Evolutionary conservation across 441 rosid species (phyloP).

Genomic region (Croton setiger): DNA sequence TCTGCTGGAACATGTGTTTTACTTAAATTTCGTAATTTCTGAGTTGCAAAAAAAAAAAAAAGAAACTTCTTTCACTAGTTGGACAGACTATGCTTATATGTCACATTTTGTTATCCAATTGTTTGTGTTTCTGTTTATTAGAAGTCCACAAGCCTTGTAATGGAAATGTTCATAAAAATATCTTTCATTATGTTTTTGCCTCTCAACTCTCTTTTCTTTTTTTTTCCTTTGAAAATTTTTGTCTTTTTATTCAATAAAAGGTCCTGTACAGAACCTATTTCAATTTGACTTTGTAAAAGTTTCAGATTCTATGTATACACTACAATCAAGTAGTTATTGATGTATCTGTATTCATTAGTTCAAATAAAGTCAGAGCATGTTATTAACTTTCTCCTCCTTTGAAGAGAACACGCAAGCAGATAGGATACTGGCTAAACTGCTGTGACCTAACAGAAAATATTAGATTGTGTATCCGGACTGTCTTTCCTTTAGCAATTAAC

Average conservation of each 20-base stretch:
- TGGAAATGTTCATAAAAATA: neutral
- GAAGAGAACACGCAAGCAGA: neutral
- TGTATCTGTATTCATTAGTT: neutral
- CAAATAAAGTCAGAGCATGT: neutral
- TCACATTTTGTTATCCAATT: slow-evolving; percentile 1
- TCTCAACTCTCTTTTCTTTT: neutral
- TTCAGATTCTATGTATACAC: neutral
- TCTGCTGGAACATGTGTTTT: neutral
- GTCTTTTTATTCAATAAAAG: neutral
- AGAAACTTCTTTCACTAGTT: neutral
- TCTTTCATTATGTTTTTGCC: too few relatives aligned
- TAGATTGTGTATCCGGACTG: neutral
- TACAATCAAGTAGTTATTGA: neutral
- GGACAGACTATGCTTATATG: neutral
- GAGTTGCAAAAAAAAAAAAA: neutral
- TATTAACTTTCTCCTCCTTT: neutral
- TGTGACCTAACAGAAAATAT: neutral
- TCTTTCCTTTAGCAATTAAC: neutral
- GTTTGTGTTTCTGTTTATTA: neutral
- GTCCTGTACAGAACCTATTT: neutral
- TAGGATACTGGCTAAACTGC: neutral
- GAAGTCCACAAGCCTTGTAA: neutral
- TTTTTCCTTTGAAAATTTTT: neutral
- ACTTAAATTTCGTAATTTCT: slow-evolving; percentile 8
- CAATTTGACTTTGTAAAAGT: neutral